phyloP scores from a whole-genome alignment of 257 asterid species.

The Leonotis leonurus region DNA sequence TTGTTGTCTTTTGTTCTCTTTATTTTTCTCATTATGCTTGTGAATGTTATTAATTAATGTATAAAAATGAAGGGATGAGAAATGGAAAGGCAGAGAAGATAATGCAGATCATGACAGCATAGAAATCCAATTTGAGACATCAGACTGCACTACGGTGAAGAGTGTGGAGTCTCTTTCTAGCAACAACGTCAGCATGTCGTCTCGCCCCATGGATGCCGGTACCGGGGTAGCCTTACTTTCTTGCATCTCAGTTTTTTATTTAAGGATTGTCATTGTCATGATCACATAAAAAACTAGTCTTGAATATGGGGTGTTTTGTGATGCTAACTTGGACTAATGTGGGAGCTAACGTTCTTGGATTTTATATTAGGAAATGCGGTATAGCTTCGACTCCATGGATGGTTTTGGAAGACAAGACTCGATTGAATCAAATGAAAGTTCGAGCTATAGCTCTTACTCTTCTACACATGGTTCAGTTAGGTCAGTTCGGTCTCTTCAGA shows the following conservation, averaged over 20 bases:
- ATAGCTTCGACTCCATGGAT: slow-evolving; percentile 35
- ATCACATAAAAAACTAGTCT: neutral
- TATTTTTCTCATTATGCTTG: neutral
- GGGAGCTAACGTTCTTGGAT: neutral
- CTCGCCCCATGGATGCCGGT: slow-evolving; percentile 20
- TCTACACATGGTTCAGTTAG: slow-evolving; percentile 24
- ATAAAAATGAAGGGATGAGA: slow-evolving; percentile 26
- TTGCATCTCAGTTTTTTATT: neutral
- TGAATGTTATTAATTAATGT: neutral
- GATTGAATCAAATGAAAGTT: slow-evolving; percentile 28
- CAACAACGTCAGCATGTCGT: neutral
- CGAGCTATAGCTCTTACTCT: slow-evolving; percentile 26
- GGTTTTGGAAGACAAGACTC: slow-evolving; percentile 39
- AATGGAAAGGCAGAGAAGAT: slow-evolving; percentile 23
- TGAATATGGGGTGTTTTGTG: neutral
- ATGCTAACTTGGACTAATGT: neutral
- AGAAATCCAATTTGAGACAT: slow-evolving; percentile 23
- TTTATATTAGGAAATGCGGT: slow-evolving; percentile 24
- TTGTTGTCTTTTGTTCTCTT: neutral
- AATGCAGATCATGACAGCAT: slow-evolving; percentile 20
- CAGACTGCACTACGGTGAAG: slow-evolving; percentile 17
- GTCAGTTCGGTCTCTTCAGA: slow-evolving; percentile 23
- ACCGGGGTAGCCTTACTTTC: slow-evolving; percentile 14
- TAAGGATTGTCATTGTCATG: neutral
- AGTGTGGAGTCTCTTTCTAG: slow-evolving; percentile 11